phyloP scores from a whole-genome alignment of 1,284 basidiomycete genomes.

The Phellinidium pouzarii region DNA sequence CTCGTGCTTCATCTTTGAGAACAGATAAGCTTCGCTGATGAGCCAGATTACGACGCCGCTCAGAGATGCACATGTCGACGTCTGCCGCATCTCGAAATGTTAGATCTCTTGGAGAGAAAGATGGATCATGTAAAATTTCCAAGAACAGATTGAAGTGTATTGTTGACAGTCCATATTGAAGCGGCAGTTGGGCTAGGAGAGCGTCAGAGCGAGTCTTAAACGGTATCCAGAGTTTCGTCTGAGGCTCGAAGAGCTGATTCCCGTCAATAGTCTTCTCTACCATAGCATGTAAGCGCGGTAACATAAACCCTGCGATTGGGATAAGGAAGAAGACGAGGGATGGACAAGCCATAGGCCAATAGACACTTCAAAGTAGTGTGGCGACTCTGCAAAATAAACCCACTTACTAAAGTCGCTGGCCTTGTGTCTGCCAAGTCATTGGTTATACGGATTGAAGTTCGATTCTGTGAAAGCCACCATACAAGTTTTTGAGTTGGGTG shows the following conservation, averaged over 20 bases:
- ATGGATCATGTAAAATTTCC: slow-evolving; percentile 5
- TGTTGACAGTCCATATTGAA: slow-evolving; percentile 2
- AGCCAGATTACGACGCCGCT: slow-evolving; percentile 5
- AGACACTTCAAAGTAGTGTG: too few species aligned
- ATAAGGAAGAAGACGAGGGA: too few species aligned
- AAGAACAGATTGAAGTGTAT: slow-evolving; percentile 11
- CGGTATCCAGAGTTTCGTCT: slow-evolving; percentile 2
- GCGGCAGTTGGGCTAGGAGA: slow-evolving; percentile 8
- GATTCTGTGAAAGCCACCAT: too few species aligned
- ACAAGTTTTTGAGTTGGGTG: too few species aligned
- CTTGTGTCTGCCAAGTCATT: too few species aligned
- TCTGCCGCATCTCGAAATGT: slow-evolving; percentile 7
- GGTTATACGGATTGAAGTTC: too few species aligned
- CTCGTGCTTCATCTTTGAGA: too few species aligned
- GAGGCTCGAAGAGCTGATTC: neutral
- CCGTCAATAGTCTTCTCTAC: neutral
- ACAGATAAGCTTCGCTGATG: neutral
- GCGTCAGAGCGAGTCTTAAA: slow-evolving; percentile 13
- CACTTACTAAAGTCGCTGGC: too few species aligned
- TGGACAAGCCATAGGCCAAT: too few species aligned
- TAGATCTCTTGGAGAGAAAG: slow-evolving; percentile 6
- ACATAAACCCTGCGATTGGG: too few species aligned
- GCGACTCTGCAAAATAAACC: too few species aligned
- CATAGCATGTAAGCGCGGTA: too few species aligned
- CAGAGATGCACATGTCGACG: slow-evolving; percentile 10